phyloP scores from a whole-genome alignment of 2,329 filamentous ascomycete species.

The Massarina eburnea region DNA sequence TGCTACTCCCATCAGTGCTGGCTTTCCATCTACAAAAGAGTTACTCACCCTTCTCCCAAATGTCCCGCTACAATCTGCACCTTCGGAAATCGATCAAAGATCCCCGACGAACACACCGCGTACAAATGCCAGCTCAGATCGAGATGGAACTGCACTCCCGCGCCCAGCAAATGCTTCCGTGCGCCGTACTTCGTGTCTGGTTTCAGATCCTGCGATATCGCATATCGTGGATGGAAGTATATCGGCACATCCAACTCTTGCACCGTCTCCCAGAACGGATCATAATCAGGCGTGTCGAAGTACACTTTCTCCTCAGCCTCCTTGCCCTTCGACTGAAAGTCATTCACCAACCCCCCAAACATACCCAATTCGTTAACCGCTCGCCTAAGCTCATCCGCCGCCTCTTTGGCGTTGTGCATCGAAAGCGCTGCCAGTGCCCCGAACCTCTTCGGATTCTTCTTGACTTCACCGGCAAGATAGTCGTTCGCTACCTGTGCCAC shows the following conservation, averaged over 20 bases:
- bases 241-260: constrained; percentile 36
- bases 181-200: constrained; percentile 31
- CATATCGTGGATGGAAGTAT: constrained; percentile 38
- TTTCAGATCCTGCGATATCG: constrained; percentile 27
- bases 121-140: constrained; percentile 52
- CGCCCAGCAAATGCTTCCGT: constrained; percentile 30
- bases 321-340: constrained; percentile 33
- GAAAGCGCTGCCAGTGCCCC: constrained; percentile 33
- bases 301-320: constrained; percentile 34
- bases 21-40: neutral
- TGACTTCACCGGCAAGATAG: constrained; percentile 26
- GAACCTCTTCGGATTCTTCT: constrained; percentile 30
- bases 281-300: constrained; percentile 35
- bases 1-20: constrained; percentile 23
- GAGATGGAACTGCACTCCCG: constrained; percentile 43
- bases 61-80: constrained; percentile 49
- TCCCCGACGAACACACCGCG: constrained; percentile 47
- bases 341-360: constrained; percentile 59
- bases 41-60: constrained; percentile 44
- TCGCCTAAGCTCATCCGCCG: constrained; percentile 30
- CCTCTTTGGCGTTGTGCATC: constrained; percentile 37
- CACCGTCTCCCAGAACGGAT: constrained; percentile 35
- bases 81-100: constrained; percentile 47
- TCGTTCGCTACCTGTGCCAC: constrained; percentile 29
- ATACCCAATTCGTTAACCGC: constrained; percentile 54